phyloP scores from a whole-genome alignment of 2,329 filamentous ascomycete genomes.

The Tolypocladium nubicola region DNA sequence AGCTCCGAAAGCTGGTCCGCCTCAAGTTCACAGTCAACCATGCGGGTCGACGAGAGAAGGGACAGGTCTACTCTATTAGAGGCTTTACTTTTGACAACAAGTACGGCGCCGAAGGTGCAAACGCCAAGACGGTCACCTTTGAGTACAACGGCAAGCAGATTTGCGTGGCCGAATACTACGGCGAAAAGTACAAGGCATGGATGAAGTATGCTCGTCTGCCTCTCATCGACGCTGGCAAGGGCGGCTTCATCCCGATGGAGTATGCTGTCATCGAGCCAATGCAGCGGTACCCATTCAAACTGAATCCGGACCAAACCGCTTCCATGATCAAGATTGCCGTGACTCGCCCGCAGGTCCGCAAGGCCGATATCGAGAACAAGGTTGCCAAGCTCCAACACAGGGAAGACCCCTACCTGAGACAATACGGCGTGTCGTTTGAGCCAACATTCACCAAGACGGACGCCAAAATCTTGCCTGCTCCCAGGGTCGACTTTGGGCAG shows the following conservation, averaged over 20 bases:
- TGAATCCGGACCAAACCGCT: constrained; percentile 55
- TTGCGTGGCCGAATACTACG: constrained; percentile 44
- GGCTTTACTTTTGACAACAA: constrained; percentile 36
- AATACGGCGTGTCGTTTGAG: constrained; percentile 66
- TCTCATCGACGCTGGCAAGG: constrained; percentile 45
- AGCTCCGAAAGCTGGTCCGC: constrained; percentile 41
- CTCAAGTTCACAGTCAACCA: constrained; percentile 48
- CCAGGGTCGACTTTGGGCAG: constrained; percentile 58
- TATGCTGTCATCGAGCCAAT: constrained; percentile 39
- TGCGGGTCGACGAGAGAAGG: constrained; percentile 28
- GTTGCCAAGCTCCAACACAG: constrained; percentile 55
- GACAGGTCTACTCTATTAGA: constrained; percentile 41
- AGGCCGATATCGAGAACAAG: constrained; percentile 44
- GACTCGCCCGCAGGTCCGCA: constrained; percentile 60
- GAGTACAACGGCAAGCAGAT: constrained; percentile 33
- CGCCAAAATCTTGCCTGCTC: constrained; percentile 61
- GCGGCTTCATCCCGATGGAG: constrained; percentile 51
- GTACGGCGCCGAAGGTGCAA: constrained; percentile 34
- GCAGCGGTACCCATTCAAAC: constrained; percentile 54
- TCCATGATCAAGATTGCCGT: constrained; percentile 93
- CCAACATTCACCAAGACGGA: constrained; percentile 52
- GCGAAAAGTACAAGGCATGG: constrained; percentile 39
- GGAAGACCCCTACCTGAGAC: constrained; percentile 57
- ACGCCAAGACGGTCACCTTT: constrained; percentile 46
- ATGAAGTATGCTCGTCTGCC: constrained; percentile 40